These are phyloP conservation scores for Fusarium nurragi DNA, from an alignment of 2,329 filamentous ascomycete genomes.

Conservation along the genomic window DNA sequence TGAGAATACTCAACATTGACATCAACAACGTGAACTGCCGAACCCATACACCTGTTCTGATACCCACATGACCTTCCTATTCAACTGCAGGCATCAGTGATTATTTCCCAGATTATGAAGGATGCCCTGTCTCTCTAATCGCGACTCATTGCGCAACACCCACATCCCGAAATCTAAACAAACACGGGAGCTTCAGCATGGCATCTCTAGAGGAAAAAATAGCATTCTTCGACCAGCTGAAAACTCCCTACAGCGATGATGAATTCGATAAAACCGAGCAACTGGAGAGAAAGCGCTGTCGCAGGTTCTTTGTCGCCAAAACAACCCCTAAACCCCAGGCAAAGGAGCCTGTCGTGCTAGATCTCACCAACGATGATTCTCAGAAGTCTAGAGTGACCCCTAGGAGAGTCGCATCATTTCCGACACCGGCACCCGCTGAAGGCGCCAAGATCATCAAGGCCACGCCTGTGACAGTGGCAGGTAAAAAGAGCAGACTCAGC, in stretches of 20 bases:
- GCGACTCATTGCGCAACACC: slow-evolving; percentile 7
- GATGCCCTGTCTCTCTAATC: neutral
- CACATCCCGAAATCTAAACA: neutral
- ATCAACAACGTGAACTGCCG: neutral
- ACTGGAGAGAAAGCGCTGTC: slow-evolving; percentile 45
- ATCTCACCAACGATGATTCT: slow-evolving; percentile 31
- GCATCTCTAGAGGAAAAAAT: slow-evolving; percentile 53
- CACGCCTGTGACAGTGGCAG: slow-evolving; percentile 42
- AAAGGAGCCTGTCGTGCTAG: slow-evolving; percentile 21
- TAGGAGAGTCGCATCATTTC: slow-evolving; percentile 32
- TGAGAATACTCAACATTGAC: slow-evolving; percentile 16
- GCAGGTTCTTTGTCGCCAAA: slow-evolving; percentile 44
- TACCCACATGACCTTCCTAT: slow-evolving; percentile 2
- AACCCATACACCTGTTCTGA: neutral
- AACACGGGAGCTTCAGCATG: slow-evolving; percentile 33
- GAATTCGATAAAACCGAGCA: slow-evolving; percentile 47
- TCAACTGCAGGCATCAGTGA: neutral
- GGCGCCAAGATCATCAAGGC: slow-evolving; percentile 42
- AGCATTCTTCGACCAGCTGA: slow-evolving; percentile 58
- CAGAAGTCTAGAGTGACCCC: slow-evolving; percentile 26
- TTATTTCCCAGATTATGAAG: slow-evolving; percentile 2
- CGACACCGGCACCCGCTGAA: slow-evolving; percentile 16
- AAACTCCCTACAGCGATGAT: slow-evolving; percentile 48
- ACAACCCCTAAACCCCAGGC: slow-evolving; percentile 1
- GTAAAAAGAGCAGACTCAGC: slow-evolving; percentile 35